phyloP scores from a whole-genome alignment of 352 stramenopile genomes.

The Discostella stelligera region DNA sequence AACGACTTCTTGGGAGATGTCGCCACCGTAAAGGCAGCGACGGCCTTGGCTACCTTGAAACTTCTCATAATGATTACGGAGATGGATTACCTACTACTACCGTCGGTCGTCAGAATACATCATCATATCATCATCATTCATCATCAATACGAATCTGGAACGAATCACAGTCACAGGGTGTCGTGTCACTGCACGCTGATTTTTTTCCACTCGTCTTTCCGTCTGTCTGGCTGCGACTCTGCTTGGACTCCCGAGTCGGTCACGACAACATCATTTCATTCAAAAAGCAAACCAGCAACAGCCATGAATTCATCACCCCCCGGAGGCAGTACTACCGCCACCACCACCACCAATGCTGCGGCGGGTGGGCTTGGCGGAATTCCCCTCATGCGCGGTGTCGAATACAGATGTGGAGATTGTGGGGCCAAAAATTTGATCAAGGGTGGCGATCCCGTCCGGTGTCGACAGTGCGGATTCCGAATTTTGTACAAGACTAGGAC shows the following conservation, averaged over 20 bases:
- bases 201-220: no score
- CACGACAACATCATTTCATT: no score
- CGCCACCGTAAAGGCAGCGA: constrained; percentile 9
- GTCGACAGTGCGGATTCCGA: constrained; percentile 93
- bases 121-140: no score
- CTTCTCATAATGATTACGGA: no score
- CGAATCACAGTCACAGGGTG: no score
- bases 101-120: no score
- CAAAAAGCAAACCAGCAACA: no score
- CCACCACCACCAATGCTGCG: neutral
- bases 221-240: no score
- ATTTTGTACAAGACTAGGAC: constrained; percentile 98
- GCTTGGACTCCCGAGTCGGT: no score
- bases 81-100: no score
- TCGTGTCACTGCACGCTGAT: no score
- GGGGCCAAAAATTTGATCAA: constrained; percentile 94
- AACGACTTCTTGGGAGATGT: constrained; percentile 2
- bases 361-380: constrained; percentile 7
- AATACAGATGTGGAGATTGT: constrained; percentile 97
- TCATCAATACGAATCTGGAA: no score
- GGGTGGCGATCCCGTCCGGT: constrained; percentile 92
- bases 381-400: constrained; percentile 79
- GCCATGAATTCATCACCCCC: neutral
- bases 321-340: neutral
- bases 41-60: constrained; percentile 2